Percentiles rank a stretch among this genome's conserved stretches.
Conservation (phyloP, 257 asterid genomes). For the Voacanga thouarsii region DNA sequence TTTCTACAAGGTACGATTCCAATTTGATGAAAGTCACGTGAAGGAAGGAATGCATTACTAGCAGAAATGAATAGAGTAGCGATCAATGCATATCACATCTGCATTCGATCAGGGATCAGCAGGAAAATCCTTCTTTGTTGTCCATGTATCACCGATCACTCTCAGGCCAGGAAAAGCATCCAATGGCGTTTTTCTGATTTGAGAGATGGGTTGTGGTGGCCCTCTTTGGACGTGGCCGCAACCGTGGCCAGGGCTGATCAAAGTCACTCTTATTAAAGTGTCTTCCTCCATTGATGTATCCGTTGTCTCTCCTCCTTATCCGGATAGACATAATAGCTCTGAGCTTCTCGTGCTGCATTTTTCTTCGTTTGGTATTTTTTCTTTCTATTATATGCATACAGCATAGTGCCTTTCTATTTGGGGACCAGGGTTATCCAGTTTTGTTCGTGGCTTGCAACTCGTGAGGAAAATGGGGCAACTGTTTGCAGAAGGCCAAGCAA, state of each 20-base stretch:
- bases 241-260: too few species aligned
- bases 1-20: neutral
- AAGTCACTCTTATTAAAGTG: neutral
- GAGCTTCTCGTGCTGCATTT: neutral
- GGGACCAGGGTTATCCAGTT: neutral
- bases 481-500: neutral
- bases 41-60: neutral
- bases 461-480: neutral
- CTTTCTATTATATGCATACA: neutral
- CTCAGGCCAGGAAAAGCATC: neutral
- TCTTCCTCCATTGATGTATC: neutral
- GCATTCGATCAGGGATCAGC: neutral
- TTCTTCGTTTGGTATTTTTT: neutral
- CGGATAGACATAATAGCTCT: neutral
- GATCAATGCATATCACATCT: neutral
- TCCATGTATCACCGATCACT: neutral
- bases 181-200: neutral
- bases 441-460: neutral
- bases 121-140: too few species aligned
- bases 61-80: neutral
- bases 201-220: neutral
- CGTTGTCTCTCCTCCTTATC: neutral
- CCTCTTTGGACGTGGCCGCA: neutral
- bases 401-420: neutral
- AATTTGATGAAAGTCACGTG: constrained; percentile 23